Evolutionary conservation across 177 flowering plant species (phyloP).

Genomic region (Telopea speciosissima): DNA sequence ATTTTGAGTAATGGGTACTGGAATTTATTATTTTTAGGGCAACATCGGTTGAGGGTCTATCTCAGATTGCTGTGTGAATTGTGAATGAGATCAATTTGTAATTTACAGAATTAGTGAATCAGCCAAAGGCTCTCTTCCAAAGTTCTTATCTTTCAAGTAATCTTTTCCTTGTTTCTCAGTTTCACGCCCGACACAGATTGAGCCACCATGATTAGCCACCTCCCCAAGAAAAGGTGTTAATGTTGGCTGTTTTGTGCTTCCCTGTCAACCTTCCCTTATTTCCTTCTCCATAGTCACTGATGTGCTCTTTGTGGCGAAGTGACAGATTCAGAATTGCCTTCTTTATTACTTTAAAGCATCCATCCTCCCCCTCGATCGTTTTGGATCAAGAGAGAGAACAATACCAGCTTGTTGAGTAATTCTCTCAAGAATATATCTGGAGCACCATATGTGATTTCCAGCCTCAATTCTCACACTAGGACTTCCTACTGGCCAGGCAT

Average conservation of each 20-base stretch:
- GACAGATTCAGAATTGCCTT: constrained; percentile 91
- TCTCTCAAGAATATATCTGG: constrained; percentile 97
- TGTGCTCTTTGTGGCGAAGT: constrained; percentile 86
- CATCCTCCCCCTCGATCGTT: constrained; percentile 96
- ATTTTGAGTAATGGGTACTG: too few relatives aligned
- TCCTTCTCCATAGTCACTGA: constrained; percentile 98
- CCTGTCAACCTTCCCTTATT: constrained; percentile 97
- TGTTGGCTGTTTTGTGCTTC: constrained; percentile 90
- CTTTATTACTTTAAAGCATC: constrained; percentile 87
- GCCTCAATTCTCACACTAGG: constrained; percentile 98
- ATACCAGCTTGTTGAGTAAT: constrained; percentile 98
- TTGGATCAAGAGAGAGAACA: constrained; percentile 93
- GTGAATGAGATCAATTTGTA: too few relatives aligned
- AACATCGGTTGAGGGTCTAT: too few relatives aligned
- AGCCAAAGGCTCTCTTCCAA: too few relatives aligned
- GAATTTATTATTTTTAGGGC: too few relatives aligned
- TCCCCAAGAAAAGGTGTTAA: constrained; percentile 96
- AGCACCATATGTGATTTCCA: constrained; percentile 87
- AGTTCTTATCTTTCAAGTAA: too few relatives aligned
- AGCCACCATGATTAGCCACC: constrained; percentile 97
- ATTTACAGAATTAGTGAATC: too few relatives aligned
- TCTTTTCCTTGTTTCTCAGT: constrained; percentile 93
- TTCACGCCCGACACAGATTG: constrained; percentile 93
- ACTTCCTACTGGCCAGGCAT: constrained; percentile 99
- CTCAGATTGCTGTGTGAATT: too few relatives aligned